Percentiles rank a stretch among this genome's conserved stretches.
These are phyloP conservation scores for Trichocladium antarcticum DNA, from an alignment of 495 filamentous ascomycete genomes.

Conservation along the genomic window DNA sequence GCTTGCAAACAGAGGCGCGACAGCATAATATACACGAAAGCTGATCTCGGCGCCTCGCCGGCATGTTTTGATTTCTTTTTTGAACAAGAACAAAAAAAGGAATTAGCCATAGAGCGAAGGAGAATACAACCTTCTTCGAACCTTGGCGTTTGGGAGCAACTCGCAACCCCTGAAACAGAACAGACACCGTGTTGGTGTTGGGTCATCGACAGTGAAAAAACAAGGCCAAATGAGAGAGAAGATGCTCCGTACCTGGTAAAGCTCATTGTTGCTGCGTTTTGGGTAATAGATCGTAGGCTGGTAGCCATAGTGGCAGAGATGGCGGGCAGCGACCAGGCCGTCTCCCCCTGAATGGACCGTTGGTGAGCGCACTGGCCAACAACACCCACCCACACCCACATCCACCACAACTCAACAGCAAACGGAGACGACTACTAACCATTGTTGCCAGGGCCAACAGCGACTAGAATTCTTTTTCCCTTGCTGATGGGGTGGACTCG, in stretches of 20 bases:
- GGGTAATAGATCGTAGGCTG: constrained; percentile 85
- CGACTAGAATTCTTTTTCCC: constrained; percentile 68
- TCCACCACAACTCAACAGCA: background rate
- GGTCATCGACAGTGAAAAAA: background rate
- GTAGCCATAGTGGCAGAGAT: constrained; percentile 92
- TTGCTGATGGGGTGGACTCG: constrained; percentile 64
- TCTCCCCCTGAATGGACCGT: constrained; percentile 57
- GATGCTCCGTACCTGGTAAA: constrained; percentile 59
- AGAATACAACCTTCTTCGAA: background rate
- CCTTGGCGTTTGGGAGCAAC: background rate
- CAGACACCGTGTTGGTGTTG: background rate
- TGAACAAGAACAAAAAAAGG: background rate
- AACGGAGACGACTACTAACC: constrained; percentile 41
- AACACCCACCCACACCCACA: no score
- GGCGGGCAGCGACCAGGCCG: constrained; percentile 86
- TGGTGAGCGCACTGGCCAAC: constrained; percentile 21
- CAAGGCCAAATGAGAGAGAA: background rate
- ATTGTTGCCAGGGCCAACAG: constrained; percentile 92
- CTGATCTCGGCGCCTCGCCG: constrained; percentile 1
- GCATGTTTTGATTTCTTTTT: background rate
- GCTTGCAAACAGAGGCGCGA: background rate
- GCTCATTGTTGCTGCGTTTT: constrained; percentile 76
- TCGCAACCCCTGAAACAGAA: no score
- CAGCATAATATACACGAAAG: constrained; percentile 18
- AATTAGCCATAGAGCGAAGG: background rate